These are phyloP conservation scores for Heliocybe sulcata DNA, from an alignment of 1,284 basidiomycete species.

Conservation along the genomic window DNA sequence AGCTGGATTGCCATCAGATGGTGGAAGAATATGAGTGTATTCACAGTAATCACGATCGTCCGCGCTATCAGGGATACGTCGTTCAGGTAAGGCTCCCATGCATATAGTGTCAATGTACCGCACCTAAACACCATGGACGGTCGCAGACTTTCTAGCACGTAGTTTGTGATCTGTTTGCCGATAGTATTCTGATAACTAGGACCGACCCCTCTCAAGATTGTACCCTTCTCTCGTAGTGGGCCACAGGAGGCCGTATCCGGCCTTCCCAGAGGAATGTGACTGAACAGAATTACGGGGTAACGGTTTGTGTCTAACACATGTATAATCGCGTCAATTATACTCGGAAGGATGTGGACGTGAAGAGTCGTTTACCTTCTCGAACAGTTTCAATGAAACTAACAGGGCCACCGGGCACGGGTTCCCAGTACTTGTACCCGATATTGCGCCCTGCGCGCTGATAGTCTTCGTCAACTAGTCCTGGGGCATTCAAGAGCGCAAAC, in stretches of 20 bases:
- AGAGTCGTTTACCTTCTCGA: background rate
- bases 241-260: slow-evolving; percentile 46
- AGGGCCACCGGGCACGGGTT: background rate
- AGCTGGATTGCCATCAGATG: background rate
- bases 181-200: slow-evolving; percentile 59
- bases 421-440: background rate
- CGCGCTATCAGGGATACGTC: slow-evolving; percentile 31
- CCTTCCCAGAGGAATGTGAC: slow-evolving; percentile 55
- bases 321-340: background rate
- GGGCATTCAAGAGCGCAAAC: slow-evolving; percentile 64
- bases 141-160: slow-evolving; percentile 39
- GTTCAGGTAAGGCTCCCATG: background rate
- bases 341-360: background rate
- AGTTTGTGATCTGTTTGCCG: slow-evolving; percentile 38
- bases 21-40: slow-evolving; percentile 32
- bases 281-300: slow-evolving; percentile 36
- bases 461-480: slow-evolving; percentile 17
- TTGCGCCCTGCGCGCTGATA: background rate
- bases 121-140: slow-evolving; percentile 48
- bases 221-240: slow-evolving; percentile 41
- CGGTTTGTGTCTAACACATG: background rate
- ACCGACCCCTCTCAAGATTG: slow-evolving; percentile 45
- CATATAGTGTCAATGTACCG: slow-evolving; percentile 3
- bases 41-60: slow-evolving; percentile 69
- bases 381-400: background rate